A percentile compares a stretch with the other conserved stretches of the same genome.
Evolutionary conservation across 768 basidiomycete genomes (phyloP).

Genomic region (Pulveroboletus ravenelii): DNA sequence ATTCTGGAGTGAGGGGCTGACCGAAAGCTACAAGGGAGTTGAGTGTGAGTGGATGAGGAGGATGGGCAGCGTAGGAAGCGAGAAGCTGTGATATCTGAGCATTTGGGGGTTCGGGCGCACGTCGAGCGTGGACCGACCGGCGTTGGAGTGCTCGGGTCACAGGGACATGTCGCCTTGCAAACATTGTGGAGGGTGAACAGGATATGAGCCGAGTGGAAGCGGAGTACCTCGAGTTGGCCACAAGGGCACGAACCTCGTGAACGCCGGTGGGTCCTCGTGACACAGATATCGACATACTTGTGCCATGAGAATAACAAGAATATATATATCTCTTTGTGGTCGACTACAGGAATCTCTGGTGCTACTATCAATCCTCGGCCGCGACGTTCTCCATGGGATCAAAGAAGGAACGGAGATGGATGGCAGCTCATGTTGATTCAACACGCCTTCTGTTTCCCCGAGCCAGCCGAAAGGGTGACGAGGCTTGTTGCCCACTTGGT

Average conservation of each 20-base stretch:
- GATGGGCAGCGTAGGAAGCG: constrained; percentile 56
- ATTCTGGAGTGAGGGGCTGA: constrained; percentile 63
- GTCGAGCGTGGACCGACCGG: constrained; percentile 29
- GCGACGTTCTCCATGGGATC: neutral
- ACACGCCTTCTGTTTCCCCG: constrained; percentile 21
- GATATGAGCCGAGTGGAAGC: neutral
- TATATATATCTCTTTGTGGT: constrained; percentile 19
- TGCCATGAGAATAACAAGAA: constrained; percentile 21
- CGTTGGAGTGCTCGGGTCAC: constrained; percentile 6
- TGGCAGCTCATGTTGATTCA: constrained; percentile 13
- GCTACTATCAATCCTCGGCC: constrained; percentile 2
- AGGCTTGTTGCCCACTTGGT: constrained; percentile 23
- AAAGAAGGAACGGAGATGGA: neutral
- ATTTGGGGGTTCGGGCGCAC: constrained; percentile 46
- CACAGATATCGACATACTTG: constrained; percentile 1
- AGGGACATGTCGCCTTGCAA: neutral
- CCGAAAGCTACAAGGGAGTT: constrained; percentile 72
- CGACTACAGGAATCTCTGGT: constrained; percentile 17
- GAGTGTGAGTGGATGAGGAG: constrained; percentile 67
- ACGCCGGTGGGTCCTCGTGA: neutral
- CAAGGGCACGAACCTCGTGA: neutral
- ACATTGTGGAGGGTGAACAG: constrained; percentile 3
- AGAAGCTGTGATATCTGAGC: constrained; percentile 56
- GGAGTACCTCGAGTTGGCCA: neutral
- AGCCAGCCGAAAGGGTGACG: neutral